Percentiles rank a stretch among this genome's conserved stretches.
Conservation (phyloP, 2,329 filamentous ascomycete genomes). For the Aspergillus sp. region DNA sequence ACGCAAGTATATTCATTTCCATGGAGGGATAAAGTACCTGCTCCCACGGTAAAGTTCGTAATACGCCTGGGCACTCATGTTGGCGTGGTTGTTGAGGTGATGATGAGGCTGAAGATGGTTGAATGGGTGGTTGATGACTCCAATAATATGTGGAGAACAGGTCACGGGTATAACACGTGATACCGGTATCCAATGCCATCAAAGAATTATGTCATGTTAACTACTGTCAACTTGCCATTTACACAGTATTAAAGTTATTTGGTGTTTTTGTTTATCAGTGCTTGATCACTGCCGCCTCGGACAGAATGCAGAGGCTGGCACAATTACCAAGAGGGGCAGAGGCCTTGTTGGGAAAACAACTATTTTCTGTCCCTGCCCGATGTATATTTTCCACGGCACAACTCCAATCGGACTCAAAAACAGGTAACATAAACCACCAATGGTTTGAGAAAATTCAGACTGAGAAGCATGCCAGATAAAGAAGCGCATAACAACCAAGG, state of each 20-base stretch:
- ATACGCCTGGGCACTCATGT: slow-evolving; percentile 57
- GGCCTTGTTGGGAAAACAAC: neutral
- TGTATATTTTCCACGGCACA: neutral
- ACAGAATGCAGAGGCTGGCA: neutral
- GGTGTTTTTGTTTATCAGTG: neutral
- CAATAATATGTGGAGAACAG: slow-evolving; percentile 2
- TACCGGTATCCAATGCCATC: slow-evolving; percentile 5
- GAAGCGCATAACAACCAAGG: neutral
- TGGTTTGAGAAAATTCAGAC: neutral
- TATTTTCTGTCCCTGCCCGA: neutral
- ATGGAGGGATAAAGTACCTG: slow-evolving; percentile 63
- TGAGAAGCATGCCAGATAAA: neutral
- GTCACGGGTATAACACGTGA: slow-evolving; percentile 18
- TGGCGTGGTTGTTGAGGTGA: slow-evolving; percentile 17
- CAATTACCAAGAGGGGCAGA: neutral
- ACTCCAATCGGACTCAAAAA: neutral
- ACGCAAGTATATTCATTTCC: neutral
- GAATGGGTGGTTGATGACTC: slow-evolving; percentile 3
- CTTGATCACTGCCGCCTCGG: neutral
- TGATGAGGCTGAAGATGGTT: slow-evolving; percentile 8
- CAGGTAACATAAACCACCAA: neutral
- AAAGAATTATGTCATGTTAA: slow-evolving; percentile 3
- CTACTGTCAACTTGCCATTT: too few species aligned
- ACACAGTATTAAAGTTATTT: neutral
- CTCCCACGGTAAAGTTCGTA: slow-evolving; percentile 98